These are phyloP conservation scores for Sporisorium graminicola DNA, from an alignment of 1,284 basidiomycete genomes.

Conservation along the genomic window DNA sequence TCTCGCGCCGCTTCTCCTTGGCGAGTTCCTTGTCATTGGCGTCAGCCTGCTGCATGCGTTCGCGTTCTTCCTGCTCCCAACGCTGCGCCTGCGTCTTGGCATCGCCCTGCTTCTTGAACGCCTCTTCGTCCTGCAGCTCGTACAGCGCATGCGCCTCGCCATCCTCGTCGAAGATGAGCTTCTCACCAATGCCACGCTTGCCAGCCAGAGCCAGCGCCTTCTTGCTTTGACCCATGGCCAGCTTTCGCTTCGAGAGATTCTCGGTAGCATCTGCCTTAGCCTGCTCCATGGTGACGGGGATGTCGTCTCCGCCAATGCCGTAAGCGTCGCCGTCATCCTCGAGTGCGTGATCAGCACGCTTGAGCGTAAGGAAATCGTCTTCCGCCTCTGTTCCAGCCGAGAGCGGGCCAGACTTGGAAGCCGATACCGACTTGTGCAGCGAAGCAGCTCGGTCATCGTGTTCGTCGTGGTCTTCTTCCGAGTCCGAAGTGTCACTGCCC, in stretches of 20 bases:
- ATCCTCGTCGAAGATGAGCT: slow-evolving; percentile 80
- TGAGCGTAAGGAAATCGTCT: slow-evolving; percentile 92
- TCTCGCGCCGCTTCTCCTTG: slow-evolving; percentile 63
- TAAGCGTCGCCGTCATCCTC: slow-evolving; percentile 60
- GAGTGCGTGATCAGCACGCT: slow-evolving; percentile 87
- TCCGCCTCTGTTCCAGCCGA: slow-evolving; percentile 70
- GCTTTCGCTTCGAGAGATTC: slow-evolving; percentile 76
- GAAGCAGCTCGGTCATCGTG: slow-evolving; percentile 11
- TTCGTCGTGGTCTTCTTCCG: slow-evolving; percentile 33
- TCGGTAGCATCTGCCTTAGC: slow-evolving; percentile 70
- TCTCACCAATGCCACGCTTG: slow-evolving; percentile 83
- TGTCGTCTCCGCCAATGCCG: slow-evolving; percentile 28
- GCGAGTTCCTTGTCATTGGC: slow-evolving; percentile 64
- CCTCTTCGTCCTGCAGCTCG: slow-evolving; percentile 77
- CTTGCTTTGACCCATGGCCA: slow-evolving; percentile 81
- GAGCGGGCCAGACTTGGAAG: slow-evolving; percentile 2
- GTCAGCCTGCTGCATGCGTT: slow-evolving; percentile 84
- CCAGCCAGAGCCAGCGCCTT: slow-evolving; percentile 82
- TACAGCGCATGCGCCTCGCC: slow-evolving; percentile 76
- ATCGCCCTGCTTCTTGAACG: slow-evolving; percentile 82
- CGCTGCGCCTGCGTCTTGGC: slow-evolving; percentile 80
- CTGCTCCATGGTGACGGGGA: slow-evolving; percentile 34
- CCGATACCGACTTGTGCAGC: slow-evolving; percentile 6
- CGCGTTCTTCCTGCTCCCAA: slow-evolving; percentile 79
- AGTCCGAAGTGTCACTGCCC: slow-evolving; percentile 63